Evolutionary conservation across 176 grass and related monocot species (phyloP).

Genomic region (Zea luxurians): DNA sequence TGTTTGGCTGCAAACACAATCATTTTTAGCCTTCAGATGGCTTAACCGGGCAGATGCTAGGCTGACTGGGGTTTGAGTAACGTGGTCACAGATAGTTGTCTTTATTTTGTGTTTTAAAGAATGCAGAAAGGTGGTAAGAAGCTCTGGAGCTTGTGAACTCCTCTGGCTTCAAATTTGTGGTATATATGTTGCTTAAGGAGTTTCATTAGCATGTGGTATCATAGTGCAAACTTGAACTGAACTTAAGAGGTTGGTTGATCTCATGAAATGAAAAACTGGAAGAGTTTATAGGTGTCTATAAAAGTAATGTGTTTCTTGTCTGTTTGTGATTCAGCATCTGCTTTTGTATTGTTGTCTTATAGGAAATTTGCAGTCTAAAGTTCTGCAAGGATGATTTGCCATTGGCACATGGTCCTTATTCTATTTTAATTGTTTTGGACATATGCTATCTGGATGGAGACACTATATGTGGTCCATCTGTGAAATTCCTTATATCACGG

Average conservation of each 20-base stretch:
- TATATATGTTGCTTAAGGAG: not conserved
- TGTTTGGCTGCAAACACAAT: not conserved
- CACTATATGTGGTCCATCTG: not conserved
- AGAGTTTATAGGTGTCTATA: not conserved
- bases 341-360: not conserved
- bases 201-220: not conserved
- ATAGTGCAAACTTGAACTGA: constrained; percentile 5
- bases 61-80: constrained; percentile 18
- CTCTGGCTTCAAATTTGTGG: not conserved
- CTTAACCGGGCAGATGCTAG: not conserved
- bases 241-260: constrained; percentile 8
- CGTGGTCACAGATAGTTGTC: constrained; percentile 7
- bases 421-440: constrained; percentile 11
- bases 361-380: not conserved
- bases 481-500: not conserved
- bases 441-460: not conserved
- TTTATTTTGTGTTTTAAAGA: constrained; percentile 17
- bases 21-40: not conserved
- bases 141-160: not conserved
- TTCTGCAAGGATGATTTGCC: not conserved
- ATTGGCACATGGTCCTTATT: constrained; percentile 6
- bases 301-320: constrained; percentile 9
- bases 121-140: not conserved
- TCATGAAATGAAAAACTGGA: not conserved
- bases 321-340: not conserved